Base-by-base conservation (phyloP, 352 stramenopile genomes). In the Phytopythium litorale region DNA sequence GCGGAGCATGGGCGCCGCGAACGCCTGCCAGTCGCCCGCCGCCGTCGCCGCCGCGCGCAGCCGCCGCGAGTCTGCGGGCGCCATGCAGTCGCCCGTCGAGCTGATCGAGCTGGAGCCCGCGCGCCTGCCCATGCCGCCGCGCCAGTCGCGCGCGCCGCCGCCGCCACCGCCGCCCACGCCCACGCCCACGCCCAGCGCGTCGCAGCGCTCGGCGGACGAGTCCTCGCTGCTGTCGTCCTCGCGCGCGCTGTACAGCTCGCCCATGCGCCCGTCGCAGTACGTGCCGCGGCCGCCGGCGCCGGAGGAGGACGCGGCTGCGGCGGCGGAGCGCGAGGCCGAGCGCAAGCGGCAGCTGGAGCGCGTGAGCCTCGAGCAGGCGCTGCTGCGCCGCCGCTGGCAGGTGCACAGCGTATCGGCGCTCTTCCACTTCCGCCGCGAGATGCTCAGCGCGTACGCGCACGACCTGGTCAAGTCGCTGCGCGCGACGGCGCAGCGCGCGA, bases 381-480 rank as follows among this genome's bases (percentile, higher is more conserved):
- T 89, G 62, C 72, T 89, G 38, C 42, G 65, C 56, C 62, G 67
- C 37, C 66, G 71, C 67, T 92, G 80, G 82, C 63, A 72, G 53
- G 71, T 81, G 28, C 80, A 92, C 75, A 84, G 72, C 62, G 73
- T 81, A 56, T 92, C 82, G 33, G 66, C 72, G 56, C 68, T 92
- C 51, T 87, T 83, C 63, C 76, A 82, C 54, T 88, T 89, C 64
- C 72, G 71, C 15, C 62, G 58, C 35, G 64, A 77, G 1, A 37
- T 81, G 62, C 55, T 89, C 30, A 78, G 76, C 40, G 59, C 66
- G 25, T 88, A 89, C 57, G 80, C 78, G 43, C 78, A 85, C 56
- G 80, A 88, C 48, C 63, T 89, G 49, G 75, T 89, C 54, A 90
- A 89, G 60, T 76, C 76, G 45, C 60, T 88, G 52, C 80, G 82